Evolutionary conservation across 192 early-diverging fungal genomes (phyloP).

Genomic region (Rhizophagus sp.): DNA sequence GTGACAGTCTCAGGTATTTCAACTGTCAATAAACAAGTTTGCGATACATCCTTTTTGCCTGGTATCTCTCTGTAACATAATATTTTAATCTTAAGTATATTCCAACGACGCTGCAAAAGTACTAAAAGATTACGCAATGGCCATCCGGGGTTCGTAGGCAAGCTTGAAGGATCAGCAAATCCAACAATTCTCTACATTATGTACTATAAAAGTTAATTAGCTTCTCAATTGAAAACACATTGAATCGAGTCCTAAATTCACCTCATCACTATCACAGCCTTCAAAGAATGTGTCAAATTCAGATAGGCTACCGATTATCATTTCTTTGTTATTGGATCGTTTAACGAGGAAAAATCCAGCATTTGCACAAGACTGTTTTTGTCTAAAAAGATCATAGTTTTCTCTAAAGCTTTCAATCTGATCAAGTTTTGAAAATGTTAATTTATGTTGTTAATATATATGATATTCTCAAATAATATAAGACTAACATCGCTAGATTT

Average conservation of each 20-base stretch:
- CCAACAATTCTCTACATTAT: constrained; percentile 57
- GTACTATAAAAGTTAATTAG: neutral
- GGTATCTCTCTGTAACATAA: constrained; percentile 66
- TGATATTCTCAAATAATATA: neutral
- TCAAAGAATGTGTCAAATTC: constrained; percentile 61
- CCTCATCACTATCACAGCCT: constrained; percentile 38
- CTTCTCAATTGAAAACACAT: neutral
- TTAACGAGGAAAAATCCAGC: constrained; percentile 43
- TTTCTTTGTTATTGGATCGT: constrained; percentile 12
- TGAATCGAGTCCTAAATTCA: neutral
- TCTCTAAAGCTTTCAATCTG: constrained; percentile 1
- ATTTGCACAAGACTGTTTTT: constrained; percentile 26
- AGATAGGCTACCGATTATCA: constrained; percentile 45
- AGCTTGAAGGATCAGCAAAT: constrained; percentile 85
- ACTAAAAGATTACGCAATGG: constrained; percentile 88
- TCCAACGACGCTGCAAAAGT: constrained; percentile 55
- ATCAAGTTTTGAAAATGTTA: neutral
- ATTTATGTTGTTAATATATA: neutral
- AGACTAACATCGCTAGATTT: constrained; percentile 14
- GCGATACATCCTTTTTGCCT: constrained; percentile 43
- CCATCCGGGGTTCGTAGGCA: constrained; percentile 84
- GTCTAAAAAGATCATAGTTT: constrained; percentile 15
- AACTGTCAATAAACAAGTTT: constrained; percentile 50
- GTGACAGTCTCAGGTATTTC: constrained; percentile 40
- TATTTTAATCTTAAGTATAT: constrained; percentile 51